Evolutionary conservation across 257 asterid genomes (phyloP).

Genomic region (Solanum stenotomum): DNA sequence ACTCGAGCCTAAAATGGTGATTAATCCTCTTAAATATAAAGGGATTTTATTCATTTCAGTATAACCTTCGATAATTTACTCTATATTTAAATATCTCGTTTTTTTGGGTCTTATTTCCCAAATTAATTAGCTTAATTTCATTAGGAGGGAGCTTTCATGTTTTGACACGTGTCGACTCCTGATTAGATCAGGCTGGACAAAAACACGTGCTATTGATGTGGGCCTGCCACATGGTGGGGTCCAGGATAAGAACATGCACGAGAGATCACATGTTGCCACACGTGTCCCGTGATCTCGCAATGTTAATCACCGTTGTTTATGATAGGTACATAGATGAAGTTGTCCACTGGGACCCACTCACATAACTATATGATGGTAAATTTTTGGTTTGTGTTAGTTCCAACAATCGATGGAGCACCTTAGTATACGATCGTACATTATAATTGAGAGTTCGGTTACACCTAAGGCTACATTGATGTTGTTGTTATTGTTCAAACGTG

Average conservation of each 20-base stretch:
- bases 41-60: background rate
- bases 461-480: background rate
- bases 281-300: conserved; percentile 20
- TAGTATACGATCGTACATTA: background rate
- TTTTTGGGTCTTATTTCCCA: background rate
- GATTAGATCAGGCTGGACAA: background rate
- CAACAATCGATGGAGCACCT: background rate
- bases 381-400: too few relatives aligned
- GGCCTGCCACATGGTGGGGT: conserved; percentile 30
- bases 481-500: background rate
- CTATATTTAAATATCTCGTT: too few relatives aligned
- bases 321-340: background rate
- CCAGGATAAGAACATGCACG: conserved; percentile 18
- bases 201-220: background rate
- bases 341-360: background rate
- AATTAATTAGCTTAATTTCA: too few relatives aligned
- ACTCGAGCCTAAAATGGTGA: too few relatives aligned
- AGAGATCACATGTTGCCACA: conserved; percentile 33
- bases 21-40: too few relatives aligned
- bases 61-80: background rate
- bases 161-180: background rate
- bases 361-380: background rate
- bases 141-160: background rate
- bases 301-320: conserved; percentile 12
- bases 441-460: background rate